Base-by-base conservation (phyloP, 2,329 filamentous ascomycete species). In the Cytospora schulzeri region DNA sequence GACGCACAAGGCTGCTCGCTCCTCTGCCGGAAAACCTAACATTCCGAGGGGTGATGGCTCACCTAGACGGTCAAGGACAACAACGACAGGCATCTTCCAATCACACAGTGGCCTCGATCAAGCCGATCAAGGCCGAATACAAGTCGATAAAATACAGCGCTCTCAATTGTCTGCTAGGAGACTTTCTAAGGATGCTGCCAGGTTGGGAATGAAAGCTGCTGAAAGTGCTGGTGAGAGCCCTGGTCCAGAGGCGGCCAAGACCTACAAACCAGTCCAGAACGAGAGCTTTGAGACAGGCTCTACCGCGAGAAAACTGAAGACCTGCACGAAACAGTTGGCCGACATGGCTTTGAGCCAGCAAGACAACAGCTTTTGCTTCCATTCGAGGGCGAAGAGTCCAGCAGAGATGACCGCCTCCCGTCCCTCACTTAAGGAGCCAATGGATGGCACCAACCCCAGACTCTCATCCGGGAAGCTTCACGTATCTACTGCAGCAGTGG, bases 301-400 rank as follows among this genome's bases (percentile, higher is more conserved):
- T 22, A n/a, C 41, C n/a, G 9, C 22, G 15, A 9, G 9, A 11
- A 26, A 62, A 17, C 24, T 29, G 1, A 4, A 28, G 15, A 26
- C 26, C 22, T 28, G 35, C 2, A 5, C 52, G 15, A 41, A 56
- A 7, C 8, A 5, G 6, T 22, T 48, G 60, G 38, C 28, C 33
- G 29, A 19, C 19, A 38, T 53, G 7, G 29, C 51, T 26, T 57
- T 58, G 19, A 53, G 53, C 12, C 74, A 78, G 52, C 69, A 72
- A 65, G 75, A 77, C 50, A 68, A 70, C 15, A 77, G 73, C 62
- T 76, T 77, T 57, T 67, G 69, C 22, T 77, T 74, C 65, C 75
- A 71, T 26, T 70, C 70, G 51, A 69, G 65, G 7, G 48, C 58
- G 60, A 51, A 45, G 53, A n/a, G 26, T 17, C 54, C 50, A 53